Conservation (phyloP, 208 protist genomes). For the Trypanosoma platydactyli region DNA sequence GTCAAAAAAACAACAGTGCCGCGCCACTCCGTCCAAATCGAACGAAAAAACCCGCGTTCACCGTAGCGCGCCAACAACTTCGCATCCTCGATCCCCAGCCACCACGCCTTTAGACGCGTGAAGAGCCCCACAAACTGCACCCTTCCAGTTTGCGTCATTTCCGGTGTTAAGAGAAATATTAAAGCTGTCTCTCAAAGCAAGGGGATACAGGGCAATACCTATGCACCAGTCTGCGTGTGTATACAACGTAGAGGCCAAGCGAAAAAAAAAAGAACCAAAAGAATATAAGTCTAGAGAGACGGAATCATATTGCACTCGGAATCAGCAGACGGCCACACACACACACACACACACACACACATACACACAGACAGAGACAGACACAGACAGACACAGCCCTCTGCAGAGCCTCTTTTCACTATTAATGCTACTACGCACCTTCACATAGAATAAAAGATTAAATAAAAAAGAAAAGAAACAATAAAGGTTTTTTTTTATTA, state of each 20-base stretch:
- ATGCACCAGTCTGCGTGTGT: slow-evolving; percentile 3
- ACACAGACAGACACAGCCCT: no score
- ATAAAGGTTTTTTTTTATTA: slow-evolving; percentile 4
- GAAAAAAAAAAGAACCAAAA: slow-evolving; percentile 24
- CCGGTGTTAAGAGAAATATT: slow-evolving; percentile 6
- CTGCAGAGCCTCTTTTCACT: no score
- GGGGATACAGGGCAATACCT: not conserved
- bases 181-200: slow-evolving; percentile 8
- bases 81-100: slow-evolving; percentile 67
- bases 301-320: not conserved
- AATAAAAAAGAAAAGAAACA: no score
- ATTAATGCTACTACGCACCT: no score
- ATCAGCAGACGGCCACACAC: no score
- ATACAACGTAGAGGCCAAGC: slow-evolving; percentile 35
- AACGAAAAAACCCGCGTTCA: slow-evolving; percentile 54
- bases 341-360: no score
- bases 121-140: slow-evolving; percentile 46
- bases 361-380: no score
- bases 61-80: slow-evolving; percentile 67
- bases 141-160: slow-evolving; percentile 29
- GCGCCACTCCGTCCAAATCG: slow-evolving; percentile 79
- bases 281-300: not conserved
- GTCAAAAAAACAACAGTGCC: slow-evolving; percentile 52
- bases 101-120: slow-evolving; percentile 73
- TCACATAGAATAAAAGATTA: not conserved